phyloP scores from a whole-genome alignment of 2,329 filamentous ascomycete genomes.

The Penicillium polonicum region DNA sequence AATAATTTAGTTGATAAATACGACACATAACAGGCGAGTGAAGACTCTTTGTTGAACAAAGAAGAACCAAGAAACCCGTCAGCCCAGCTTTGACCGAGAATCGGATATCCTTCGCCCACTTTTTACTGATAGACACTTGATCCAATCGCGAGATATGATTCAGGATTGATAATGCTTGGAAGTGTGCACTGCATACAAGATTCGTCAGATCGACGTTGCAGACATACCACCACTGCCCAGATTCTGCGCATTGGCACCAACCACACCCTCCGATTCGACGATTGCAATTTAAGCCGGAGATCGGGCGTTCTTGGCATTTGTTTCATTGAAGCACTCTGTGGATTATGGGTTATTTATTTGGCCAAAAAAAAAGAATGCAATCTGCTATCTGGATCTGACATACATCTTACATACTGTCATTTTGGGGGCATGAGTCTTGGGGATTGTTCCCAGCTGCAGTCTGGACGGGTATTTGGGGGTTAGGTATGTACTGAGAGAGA shows the following conservation, averaged over 20 bases:
- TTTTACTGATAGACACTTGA: not conserved
- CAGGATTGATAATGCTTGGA: not conserved
- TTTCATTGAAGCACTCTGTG: not conserved
- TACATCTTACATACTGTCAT: not conserved
- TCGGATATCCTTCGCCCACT: not conserved
- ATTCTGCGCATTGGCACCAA: not conserved
- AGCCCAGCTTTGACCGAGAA: not conserved
- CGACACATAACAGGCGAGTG: not conserved
- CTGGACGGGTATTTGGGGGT: not conserved
- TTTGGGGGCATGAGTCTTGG: not conserved
- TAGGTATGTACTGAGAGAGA: not conserved
- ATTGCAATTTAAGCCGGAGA: slow-evolving; percentile 8
- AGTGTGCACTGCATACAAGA: slow-evolving; percentile 6
- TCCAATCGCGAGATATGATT: slow-evolving; percentile 1
- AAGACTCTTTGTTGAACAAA: slow-evolving; percentile 5
- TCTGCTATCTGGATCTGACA: not conserved
- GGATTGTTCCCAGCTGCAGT: not conserved
- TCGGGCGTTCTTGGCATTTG: not conserved
- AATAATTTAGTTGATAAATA: not conserved
- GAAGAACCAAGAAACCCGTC: not conserved
- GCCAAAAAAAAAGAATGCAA: not conserved
- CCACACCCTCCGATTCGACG: slow-evolving; percentile 13
- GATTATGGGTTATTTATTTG: not conserved
- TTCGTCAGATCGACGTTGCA: slow-evolving; percentile 12
- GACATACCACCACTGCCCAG: not conserved